phyloP scores from a whole-genome alignment of 179 eudicot species.

The Silene noctiflora region DNA sequence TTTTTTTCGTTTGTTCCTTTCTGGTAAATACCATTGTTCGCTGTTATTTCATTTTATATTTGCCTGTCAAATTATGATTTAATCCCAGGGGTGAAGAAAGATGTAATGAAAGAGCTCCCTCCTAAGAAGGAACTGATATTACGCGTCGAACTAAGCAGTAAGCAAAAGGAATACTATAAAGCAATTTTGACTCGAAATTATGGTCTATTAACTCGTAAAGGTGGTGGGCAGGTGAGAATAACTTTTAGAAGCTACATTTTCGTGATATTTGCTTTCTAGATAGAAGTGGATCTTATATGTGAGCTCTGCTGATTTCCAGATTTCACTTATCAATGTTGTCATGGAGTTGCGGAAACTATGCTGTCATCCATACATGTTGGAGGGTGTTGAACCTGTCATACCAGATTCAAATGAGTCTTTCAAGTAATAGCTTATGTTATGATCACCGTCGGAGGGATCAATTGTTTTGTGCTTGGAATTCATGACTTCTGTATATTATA shows the following conservation, averaged over 20 bases:
- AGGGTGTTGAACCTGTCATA: slow-evolving; percentile 89
- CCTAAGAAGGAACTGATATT: slow-evolving; percentile 97
- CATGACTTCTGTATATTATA: slow-evolving; percentile 1
- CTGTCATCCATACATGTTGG: slow-evolving; percentile 94
- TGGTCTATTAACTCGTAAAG: slow-evolving; percentile 83
- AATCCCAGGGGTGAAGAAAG: slow-evolving; percentile 90
- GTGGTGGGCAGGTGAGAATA: slow-evolving; percentile 85
- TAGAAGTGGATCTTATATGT: slow-evolving; percentile 12
- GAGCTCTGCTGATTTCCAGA: slow-evolving; percentile 36
- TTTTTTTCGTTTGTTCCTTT: background rate
- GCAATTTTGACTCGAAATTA: slow-evolving; percentile 95
- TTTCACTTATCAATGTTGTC: slow-evolving; percentile 87
- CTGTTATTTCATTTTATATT: background rate
- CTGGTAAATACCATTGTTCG: background rate
- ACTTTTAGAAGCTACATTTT: background rate
- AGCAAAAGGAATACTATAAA: slow-evolving; percentile 95
- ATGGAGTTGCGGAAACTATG: slow-evolving; percentile 98
- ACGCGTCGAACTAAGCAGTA: slow-evolving; percentile 91
- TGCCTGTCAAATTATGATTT: slow-evolving; percentile 17
- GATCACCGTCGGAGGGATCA: slow-evolving; percentile 1
- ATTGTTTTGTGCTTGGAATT: background rate
- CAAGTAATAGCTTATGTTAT: slow-evolving; percentile 50
- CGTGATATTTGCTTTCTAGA: background rate
- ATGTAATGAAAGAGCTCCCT: slow-evolving; percentile 92
- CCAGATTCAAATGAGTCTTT: slow-evolving; percentile 63